Evolutionary conservation across 2,329 filamentous ascomycete species (phyloP), one percentile per base, ranked within the genome.

Genomic region (Aspergillus cejpii): DNA sequence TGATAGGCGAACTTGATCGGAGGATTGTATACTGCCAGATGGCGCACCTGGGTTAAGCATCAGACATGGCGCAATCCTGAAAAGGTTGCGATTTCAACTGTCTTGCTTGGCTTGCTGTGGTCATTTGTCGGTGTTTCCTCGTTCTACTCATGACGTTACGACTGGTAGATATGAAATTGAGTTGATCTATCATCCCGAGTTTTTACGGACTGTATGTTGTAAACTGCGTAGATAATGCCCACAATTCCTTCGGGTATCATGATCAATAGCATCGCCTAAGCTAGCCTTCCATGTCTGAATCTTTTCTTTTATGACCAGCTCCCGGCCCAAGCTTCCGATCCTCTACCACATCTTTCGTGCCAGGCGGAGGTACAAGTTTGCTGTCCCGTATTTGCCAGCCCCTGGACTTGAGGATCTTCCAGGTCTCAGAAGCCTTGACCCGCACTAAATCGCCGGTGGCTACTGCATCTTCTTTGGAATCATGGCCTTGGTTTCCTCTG

Each of bases 401-500:
- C 17, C 76, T 68, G 31, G 69, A 66, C 64, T 79, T 76, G 74
- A 92, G 72, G 24, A 68, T 66, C 50, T 75, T 78, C 87, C 88
- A 95, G 50, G 80, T 76, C 43, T 84, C 75, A 41, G 73, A 76
- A 5, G 94, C 75, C 63, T 82, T 86, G 39, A 81, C 74, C 37
- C 85, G 74, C 0, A 94, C 86, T 41, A 98, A 66, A 48, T 97
- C 89, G 0, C 91, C 92, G 0, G 94, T 91, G 0, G 90, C 87
- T 37, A 84, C 78, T 0, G 92, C 88, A 61, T 98, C 92, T 64
- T 98, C 92, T 20, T 84, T 84, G 20, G 87, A 94, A 68, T 98
- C 92, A 65, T 98, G 92, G 0, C 92, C 92, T 15, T 66, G 56
- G 14, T 67, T 52, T 47, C 71, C 69, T 34, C 83, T 84, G 27